A percentile compares a stretch with the other conserved stretches of the same genome.
Evolutionary conservation across 805 yeast genomes (phyloP).

Genomic region (Allodekkera sacchari): DNA sequence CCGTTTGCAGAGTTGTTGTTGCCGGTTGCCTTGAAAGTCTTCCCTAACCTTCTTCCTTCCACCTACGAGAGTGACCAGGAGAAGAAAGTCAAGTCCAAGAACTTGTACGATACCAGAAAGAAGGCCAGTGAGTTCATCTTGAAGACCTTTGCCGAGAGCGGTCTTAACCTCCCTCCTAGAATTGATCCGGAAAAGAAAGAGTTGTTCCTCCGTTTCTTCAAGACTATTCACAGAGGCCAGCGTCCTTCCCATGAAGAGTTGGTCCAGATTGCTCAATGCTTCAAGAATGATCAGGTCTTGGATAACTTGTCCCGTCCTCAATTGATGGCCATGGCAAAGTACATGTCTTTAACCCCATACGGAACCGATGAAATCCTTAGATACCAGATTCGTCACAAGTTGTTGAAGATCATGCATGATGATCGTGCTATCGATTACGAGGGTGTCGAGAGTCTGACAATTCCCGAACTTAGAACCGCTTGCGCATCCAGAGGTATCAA

Average conservation of each 20-base stretch:
- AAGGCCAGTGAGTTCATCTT: conserved; percentile 55
- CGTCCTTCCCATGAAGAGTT: conserved; percentile 49
- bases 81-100: conserved; percentile 44
- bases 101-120: conserved; percentile 50
- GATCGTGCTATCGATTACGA: conserved; percentile 88
- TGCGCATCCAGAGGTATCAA: conserved; percentile 92
- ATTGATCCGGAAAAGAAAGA: conserved; percentile 65
- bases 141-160: conserved; percentile 55
- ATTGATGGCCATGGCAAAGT: conserved; percentile 88
- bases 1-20: conserved; percentile 93
- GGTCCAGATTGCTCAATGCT: conserved; percentile 74
- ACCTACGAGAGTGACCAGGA: conserved; percentile 70
- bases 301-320: conserved; percentile 91
- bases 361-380: conserved; percentile 87
- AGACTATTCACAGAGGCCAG: conserved; percentile 33
- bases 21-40: conserved; percentile 79
- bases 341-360: conserved; percentile 82
- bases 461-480: conserved; percentile 77
- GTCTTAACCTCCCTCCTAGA: conserved; percentile 53
- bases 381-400: conserved; percentile 82
- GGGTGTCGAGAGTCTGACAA: conserved; percentile 75
- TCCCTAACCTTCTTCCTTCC: conserved; percentile 90
- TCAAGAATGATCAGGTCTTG: conserved; percentile 86
- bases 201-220: conserved; percentile 69
- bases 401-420: conserved; percentile 82